Conservation (phyloP, 768 basidiomycete genomes). For the Dioszegia hungarica region DNA sequence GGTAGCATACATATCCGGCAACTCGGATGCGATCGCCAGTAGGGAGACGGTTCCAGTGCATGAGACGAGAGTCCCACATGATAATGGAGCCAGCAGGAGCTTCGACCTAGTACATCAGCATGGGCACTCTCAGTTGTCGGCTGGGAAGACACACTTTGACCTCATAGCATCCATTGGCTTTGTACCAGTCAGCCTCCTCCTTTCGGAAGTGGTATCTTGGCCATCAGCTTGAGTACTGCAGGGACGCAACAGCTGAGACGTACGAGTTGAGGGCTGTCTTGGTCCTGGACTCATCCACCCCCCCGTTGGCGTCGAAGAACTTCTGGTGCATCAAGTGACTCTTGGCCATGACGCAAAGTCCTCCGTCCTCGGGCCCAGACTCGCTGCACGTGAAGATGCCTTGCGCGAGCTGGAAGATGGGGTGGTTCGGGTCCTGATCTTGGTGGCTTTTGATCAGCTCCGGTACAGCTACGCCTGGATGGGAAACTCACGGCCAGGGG, state of each 20-base stretch:
- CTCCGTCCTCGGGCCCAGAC: constrained; percentile 37
- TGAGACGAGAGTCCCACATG: constrained; percentile 25
- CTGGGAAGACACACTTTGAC: constrained; percentile 13
- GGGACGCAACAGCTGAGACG: not conserved
- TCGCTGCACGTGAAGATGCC: constrained; percentile 25
- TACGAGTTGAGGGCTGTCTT: constrained; percentile 13
- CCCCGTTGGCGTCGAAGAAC: constrained; percentile 17
- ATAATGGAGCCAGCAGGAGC: constrained; percentile 20
- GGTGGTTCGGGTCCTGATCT: constrained; percentile 30
- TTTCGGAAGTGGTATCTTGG: constrained; percentile 14
- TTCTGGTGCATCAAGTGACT: constrained; percentile 21
- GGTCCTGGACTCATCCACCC: constrained; percentile 10
- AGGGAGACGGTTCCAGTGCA: constrained; percentile 24
- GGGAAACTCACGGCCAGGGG: constrained; percentile 11
- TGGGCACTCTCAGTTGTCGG: not conserved
- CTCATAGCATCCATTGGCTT: constrained; percentile 14
- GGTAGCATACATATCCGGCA: constrained; percentile 21
- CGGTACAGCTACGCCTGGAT: not conserved
- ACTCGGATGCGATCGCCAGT: constrained; percentile 13
- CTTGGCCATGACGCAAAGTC: constrained; percentile 31
- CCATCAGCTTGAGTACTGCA: not conserved
- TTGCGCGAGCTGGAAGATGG: constrained; percentile 26
- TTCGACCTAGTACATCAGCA: constrained; percentile 5
- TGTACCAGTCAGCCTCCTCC: constrained; percentile 23
- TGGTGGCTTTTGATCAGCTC: constrained; percentile 12